Base-by-base conservation (phyloP, 495 filamentous ascomycete species). In the Cryomyces minteri region DNA sequence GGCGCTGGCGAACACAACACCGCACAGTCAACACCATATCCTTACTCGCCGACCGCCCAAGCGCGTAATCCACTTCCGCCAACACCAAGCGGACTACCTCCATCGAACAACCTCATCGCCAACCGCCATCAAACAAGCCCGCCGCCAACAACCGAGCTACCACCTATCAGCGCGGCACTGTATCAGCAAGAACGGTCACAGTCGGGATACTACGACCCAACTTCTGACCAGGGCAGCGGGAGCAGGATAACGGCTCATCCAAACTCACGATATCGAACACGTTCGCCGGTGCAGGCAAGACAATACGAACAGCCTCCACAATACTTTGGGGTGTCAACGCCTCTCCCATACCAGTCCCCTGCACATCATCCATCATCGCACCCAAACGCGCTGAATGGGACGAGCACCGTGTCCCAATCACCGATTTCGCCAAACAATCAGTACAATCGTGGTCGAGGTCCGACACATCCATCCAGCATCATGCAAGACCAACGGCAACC, bases 181-280 rank as follows among this genome's bases (percentile, higher is more conserved):
- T 47, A 50, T 40, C 30, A 53, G 25, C 58, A 60, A 33, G 55
- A 59, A 25, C 54, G 49, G 41, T 43, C 60, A 0, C 40, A 52
- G 7, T 62, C 61, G 6, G 62, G 60, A 43, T 71, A 66, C 55
- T 72, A 71, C 49, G 67, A 72, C 47, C 67, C 68, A 30, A 65
- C 65, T 8, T 57, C 58, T 9, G 65, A 68, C 43, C 55, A 61
- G 41, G 58, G 57, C 33, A 50, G 61, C 40, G 43, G 56, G 29
- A 47, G 48, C 44, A 9, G 18, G 18, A 25, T 2, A 25, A 25
- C 18, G 18, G 18, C 1, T 25, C 18, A 25, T 25, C 18, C 18
- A 1, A 25, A 2, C 18, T 1, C 2, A 25, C 18, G 18, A 2
- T 25, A 25, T 25, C 18, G 18, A 2, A 25, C 18, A 25, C 18